Percentiles rank a stretch among this genome's conserved stretches.
Evolutionary conservation across 2,329 filamentous ascomycete genomes (phyloP).

Genomic region (Elsinoe arachidis): DNA sequence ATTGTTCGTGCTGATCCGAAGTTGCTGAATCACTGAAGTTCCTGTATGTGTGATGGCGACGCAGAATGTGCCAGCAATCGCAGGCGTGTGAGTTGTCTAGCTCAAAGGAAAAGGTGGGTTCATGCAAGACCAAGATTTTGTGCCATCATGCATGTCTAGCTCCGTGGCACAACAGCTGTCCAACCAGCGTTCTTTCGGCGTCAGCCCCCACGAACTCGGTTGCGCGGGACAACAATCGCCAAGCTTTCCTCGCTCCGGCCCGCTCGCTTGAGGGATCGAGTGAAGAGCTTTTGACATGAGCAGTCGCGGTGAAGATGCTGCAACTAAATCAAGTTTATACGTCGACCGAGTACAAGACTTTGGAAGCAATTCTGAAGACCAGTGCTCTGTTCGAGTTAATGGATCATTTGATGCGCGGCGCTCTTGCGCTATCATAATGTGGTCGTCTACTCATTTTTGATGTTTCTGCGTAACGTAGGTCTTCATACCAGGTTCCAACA

Average conservation of each 20-base stretch:
- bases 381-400: no score
- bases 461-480: no score
- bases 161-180: not conserved
- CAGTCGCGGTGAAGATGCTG: no score
- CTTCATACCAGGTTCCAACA: no score
- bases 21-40: not conserved
- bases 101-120: not conserved
- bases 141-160: constrained; percentile 10
- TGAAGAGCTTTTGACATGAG: no score
- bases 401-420: no score
- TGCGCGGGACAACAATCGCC: not conserved
- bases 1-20: not conserved
- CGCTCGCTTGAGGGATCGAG: not conserved
- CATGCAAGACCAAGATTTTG: constrained; percentile 9
- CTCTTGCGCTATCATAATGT: no score
- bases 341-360: no score
- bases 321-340: no score
- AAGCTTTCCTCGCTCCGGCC: not conserved
- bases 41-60: not conserved
- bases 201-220: not conserved
- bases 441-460: no score
- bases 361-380: no score
- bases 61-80: not conserved
- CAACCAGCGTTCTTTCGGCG: not conserved
- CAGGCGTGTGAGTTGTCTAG: not conserved